Percentiles rank a stretch among this genome's conserved stretches.
phyloP scores from a whole-genome alignment of 148 eudicot genomes.

The Dysphania ambrosioides region DNA sequence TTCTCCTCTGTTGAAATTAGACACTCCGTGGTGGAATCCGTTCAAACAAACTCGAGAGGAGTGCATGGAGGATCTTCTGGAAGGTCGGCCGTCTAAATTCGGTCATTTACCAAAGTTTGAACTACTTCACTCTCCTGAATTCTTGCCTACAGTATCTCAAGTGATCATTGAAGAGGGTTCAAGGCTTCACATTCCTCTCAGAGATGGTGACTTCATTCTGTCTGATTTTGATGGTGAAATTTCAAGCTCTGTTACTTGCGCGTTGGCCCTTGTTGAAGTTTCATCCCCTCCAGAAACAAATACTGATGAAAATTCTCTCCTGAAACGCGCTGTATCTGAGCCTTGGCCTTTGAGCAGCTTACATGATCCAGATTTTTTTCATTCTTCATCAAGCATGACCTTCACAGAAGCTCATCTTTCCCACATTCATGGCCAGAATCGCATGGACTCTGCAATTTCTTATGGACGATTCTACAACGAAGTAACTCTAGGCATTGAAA shows the following conservation, averaged over 20 bases:
- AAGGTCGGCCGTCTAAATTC: slow-evolving; percentile 46
- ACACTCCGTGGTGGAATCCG: slow-evolving; percentile 56
- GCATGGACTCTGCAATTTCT: slow-evolving; percentile 50
- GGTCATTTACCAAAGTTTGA: slow-evolving; percentile 42
- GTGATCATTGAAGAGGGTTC: slow-evolving; percentile 65
- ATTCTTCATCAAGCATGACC: slow-evolving; percentile 46
- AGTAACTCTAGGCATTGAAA: slow-evolving; percentile 60
- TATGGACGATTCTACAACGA: slow-evolving; percentile 50
- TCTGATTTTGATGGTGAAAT: slow-evolving; percentile 83
- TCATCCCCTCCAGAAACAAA: slow-evolving; percentile 22
- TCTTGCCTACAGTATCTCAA: slow-evolving; percentile 40
- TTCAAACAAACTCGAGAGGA: slow-evolving; percentile 49
- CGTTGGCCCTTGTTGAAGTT: slow-evolving; percentile 56
- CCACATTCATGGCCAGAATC: slow-evolving; percentile 53
- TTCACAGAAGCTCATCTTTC: slow-evolving; percentile 46
- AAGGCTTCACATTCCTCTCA: slow-evolving; percentile 74
- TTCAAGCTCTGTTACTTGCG: slow-evolving; percentile 86
- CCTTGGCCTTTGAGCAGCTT: slow-evolving; percentile 49
- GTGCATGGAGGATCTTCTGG: slow-evolving; percentile 49
- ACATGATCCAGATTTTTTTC: slow-evolving; percentile 50
- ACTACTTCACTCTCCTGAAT: slow-evolving; percentile 31
- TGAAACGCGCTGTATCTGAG: slow-evolving; percentile 48
- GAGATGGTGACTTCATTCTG: slow-evolving; percentile 48
- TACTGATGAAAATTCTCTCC: slow-evolving; percentile 34
- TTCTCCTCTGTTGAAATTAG: slow-evolving; percentile 25